These are phyloP conservation scores for Hagleromyces aurorensis DNA, from an alignment of 805 yeast genomes.

Conservation along the genomic window DNA sequence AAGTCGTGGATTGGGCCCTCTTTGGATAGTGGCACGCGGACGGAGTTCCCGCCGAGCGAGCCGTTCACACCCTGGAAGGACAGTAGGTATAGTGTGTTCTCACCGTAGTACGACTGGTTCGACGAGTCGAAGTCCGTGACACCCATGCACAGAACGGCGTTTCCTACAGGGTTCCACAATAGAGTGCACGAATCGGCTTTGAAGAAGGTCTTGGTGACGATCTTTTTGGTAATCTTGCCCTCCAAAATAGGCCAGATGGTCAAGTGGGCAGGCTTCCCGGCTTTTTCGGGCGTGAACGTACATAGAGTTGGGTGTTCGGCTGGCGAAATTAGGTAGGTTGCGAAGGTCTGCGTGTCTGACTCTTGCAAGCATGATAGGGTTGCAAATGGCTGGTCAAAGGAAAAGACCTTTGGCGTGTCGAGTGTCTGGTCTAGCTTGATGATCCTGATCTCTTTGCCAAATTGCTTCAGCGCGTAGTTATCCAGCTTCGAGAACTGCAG, in stretches of 20 bases:
- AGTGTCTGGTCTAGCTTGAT: constrained; percentile 36
- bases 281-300: constrained; percentile 77
- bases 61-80: constrained; percentile 43
- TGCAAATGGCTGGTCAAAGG: constrained; percentile 48
- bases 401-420: constrained; percentile 31
- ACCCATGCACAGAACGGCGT: constrained; percentile 87
- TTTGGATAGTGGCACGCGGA: constrained; percentile 75
- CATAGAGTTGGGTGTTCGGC: constrained; percentile 89
- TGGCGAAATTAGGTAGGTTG: constrained; percentile 61
- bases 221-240: constrained; percentile 49
- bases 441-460: constrained; percentile 27
- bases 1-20: constrained; percentile 98
- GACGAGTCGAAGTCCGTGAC: constrained; percentile 93
- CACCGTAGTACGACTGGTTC: constrained; percentile 94
- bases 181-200: constrained; percentile 91
- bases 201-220: constrained; percentile 82
- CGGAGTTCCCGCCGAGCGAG: constrained; percentile 86
- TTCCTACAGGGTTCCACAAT: constrained; percentile 92
- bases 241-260: constrained; percentile 49
- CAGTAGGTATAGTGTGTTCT: constrained; percentile 80
- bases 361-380: constrained; percentile 36
- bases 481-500: constrained; percentile 31
- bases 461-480: constrained; percentile 24
- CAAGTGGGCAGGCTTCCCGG: constrained; percentile 85
- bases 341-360: constrained; percentile 35